Conservation (phyloP, 148 eudicot genomes). For the Chenopodium album region DNA sequence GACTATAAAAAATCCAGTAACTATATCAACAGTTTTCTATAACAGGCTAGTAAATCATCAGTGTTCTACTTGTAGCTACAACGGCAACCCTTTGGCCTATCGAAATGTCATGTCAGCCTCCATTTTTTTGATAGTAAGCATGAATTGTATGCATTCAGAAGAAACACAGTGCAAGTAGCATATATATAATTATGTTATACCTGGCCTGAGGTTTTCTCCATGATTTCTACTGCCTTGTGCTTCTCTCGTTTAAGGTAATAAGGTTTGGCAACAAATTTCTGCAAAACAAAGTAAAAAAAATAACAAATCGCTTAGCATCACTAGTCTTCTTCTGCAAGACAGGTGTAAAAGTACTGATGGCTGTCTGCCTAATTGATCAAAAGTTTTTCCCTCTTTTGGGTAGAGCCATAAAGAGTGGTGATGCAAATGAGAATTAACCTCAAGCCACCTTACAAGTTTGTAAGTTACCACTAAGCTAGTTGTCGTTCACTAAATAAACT, state of each 20-base stretch:
- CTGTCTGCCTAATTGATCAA: neutral
- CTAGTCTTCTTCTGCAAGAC: neutral
- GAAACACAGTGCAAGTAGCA: neutral
- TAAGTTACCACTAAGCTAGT: neutral
- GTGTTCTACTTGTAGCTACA: neutral
- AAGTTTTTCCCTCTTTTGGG: neutral
- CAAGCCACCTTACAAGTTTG: neutral
- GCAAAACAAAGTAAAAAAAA: constrained; percentile 34
- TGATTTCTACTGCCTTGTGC: constrained; percentile 65
- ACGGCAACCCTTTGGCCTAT: neutral
- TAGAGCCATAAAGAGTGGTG: neutral
- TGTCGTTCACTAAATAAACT: neutral
- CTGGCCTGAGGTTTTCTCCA: constrained; percentile 70
- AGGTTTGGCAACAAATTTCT: constrained; percentile 77
- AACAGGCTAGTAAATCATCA: neutral
- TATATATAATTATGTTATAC: constrained; percentile 33
- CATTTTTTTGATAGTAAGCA: neutral
- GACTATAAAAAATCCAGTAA: neutral
- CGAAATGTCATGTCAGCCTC: neutral
- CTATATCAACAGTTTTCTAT: neutral
- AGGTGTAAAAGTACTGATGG: neutral
- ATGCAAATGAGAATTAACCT: neutral
- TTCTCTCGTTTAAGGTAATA: constrained; percentile 77
- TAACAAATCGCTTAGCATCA: constrained; percentile 5
- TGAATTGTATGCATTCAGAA: neutral